phyloP scores from a whole-genome alignment of 768 basidiomycete species.

The Austroboletus festivus region DNA sequence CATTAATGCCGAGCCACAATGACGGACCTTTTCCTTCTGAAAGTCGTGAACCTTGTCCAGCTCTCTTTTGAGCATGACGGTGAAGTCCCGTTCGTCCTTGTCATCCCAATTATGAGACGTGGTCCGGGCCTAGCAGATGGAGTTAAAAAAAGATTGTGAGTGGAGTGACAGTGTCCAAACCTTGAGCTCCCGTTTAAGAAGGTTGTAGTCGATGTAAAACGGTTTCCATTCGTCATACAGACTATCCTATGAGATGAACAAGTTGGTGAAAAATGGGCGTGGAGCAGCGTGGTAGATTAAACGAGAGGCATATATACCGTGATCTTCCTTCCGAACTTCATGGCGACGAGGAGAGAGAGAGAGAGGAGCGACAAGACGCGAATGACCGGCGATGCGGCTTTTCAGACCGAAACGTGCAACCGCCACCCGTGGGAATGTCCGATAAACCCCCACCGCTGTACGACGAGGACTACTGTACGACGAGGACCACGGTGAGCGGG shows the following conservation, averaged over 20 bases:
- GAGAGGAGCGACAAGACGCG: too few species aligned
- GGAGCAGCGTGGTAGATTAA: not conserved
- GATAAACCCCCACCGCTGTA: too few species aligned
- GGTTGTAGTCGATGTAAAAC: slow-evolving; percentile 87
- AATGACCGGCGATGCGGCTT: too few species aligned
- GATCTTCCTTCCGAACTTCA: slow-evolving; percentile 85
- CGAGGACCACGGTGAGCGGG: too few species aligned
- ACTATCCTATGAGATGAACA: slow-evolving; percentile 50
- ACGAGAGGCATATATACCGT: slow-evolving; percentile 43
- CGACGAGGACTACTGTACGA: too few species aligned
- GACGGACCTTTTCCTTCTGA: slow-evolving; percentile 77
- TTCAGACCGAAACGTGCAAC: too few species aligned
- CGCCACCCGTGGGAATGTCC: too few species aligned
- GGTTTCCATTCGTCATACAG: slow-evolving; percentile 89
- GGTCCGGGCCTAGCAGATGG: slow-evolving; percentile 42
- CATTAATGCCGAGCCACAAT: not conserved
- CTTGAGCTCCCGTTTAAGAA: slow-evolving; percentile 88
- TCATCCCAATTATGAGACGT: slow-evolving; percentile 64
- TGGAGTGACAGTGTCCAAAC: slow-evolving; percentile 31
- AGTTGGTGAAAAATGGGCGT: not conserved
- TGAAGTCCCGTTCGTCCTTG: slow-evolving; percentile 81
- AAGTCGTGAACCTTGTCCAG: slow-evolving; percentile 94
- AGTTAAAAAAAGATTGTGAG: not conserved
- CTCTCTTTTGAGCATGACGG: slow-evolving; percentile 73
- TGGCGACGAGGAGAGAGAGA: slow-evolving; percentile 25